A percentile compares a stretch with the other conserved stretches of the same genome.
Evolutionary conservation across 2,329 filamentous ascomycete species (phyloP).

Genomic region (Raffaelea deltoideospora): DNA sequence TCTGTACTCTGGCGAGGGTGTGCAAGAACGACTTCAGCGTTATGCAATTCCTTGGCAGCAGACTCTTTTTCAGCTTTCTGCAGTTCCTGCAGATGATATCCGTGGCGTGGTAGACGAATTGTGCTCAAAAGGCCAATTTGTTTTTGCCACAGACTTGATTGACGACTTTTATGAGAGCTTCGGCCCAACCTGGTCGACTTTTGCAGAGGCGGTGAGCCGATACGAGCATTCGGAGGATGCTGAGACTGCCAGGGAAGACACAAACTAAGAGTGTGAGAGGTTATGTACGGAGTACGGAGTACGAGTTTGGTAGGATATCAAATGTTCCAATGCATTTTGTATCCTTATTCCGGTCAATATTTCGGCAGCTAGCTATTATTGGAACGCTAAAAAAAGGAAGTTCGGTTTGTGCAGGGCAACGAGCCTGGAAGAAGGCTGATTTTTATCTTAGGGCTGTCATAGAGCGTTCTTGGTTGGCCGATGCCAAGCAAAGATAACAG

Average conservation of each 20-base stretch:
- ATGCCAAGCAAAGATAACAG: too few species aligned
- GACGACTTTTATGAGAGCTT: constrained; percentile 9
- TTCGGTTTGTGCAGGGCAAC: too few species aligned
- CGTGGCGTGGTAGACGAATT: background rate
- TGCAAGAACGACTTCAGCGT: constrained; percentile 2
- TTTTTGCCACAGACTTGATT: constrained; percentile 6
- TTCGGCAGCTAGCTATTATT: too few species aligned
- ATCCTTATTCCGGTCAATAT: too few species aligned
- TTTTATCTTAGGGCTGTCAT: too few species aligned
- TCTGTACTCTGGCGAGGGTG: background rate
- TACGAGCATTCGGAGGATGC: background rate
- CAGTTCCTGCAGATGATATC: background rate
- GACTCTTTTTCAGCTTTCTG: constrained; percentile 2
- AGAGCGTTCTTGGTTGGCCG: too few species aligned
- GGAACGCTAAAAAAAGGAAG: too few species aligned
- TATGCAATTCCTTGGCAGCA: background rate
- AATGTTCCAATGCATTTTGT: too few species aligned
- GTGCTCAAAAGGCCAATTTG: constrained; percentile 3
- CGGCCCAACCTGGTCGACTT: constrained; percentile 4
- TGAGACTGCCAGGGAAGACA: background rate
- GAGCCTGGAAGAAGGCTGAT: too few species aligned
- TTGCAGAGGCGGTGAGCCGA: constrained; percentile 3
- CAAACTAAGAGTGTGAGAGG: too few species aligned
- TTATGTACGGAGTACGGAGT: too few species aligned
- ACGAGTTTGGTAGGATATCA: too few species aligned